Percentiles rank a stretch among this genome's conserved stretches.
Conservation (phyloP, 2,329 filamentous ascomycete genomes). For the Tolypocladium capitatum region DNA sequence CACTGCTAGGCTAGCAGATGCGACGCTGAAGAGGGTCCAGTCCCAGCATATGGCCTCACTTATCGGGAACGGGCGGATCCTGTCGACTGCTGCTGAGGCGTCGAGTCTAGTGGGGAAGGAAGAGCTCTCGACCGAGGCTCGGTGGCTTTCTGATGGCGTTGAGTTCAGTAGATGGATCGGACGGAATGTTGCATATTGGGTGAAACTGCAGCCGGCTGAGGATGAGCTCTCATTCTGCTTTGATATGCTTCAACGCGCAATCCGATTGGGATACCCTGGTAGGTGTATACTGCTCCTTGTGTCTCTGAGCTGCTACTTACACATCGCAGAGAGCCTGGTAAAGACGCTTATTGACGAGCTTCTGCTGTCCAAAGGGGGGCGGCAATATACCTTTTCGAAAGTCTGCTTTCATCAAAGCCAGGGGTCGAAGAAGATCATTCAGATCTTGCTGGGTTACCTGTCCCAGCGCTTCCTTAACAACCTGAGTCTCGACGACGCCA, state of each 20-base stretch:
- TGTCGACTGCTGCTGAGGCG: constrained; percentile 42
- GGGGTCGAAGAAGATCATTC: constrained; percentile 13
- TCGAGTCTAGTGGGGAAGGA: constrained; percentile 31
- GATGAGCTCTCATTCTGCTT: constrained; percentile 28
- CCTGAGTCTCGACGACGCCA: constrained; percentile 17
- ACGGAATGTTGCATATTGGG: constrained; percentile 41
- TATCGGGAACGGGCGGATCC: constrained; percentile 34
- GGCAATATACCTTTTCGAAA: constrained; percentile 13
- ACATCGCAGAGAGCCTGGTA: constrained; percentile 26
- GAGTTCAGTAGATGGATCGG: constrained; percentile 62
- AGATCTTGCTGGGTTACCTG: constrained; percentile 24
- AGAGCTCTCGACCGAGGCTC: constrained; percentile 8
- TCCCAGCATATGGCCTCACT: constrained; percentile 26
- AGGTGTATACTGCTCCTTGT: constrained; percentile 12
- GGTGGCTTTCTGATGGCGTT: constrained; percentile 53
- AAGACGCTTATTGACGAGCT: constrained; percentile 21
- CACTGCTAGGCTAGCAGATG: constrained; percentile 9
- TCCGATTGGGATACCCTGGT: constrained; percentile 65
- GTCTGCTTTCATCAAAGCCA: constrained; percentile 16
- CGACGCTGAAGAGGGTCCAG: constrained; percentile 16
- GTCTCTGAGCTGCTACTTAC: constrained; percentile 7
- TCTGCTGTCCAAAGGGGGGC: constrained; percentile 17
- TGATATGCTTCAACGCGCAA: constrained; percentile 41
- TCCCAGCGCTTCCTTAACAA: constrained; percentile 29
- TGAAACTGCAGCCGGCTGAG: constrained; percentile 15